These are phyloP conservation scores for Hypoxylon sp. DNA, from an alignment of 2,329 filamentous ascomycete genomes.

Conservation along the genomic window DNA sequence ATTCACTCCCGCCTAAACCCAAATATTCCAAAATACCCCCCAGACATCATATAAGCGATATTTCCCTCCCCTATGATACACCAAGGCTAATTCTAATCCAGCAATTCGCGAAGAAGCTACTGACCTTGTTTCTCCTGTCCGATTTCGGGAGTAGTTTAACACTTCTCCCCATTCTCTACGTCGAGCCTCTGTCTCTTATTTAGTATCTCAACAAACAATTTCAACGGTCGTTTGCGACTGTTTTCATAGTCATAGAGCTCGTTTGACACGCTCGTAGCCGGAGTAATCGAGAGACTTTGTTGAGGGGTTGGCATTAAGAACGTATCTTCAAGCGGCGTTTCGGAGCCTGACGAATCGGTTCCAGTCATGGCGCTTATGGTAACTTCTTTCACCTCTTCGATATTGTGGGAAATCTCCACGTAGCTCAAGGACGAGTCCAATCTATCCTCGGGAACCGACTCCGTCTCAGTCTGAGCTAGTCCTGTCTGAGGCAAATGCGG, in stretches of 20 bases:
- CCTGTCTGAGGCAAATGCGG: slow-evolving; percentile 31
- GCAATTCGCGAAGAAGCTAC: neutral
- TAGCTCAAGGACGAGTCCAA: neutral
- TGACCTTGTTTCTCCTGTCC: neutral
- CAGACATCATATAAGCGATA: no score
- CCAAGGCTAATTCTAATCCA: neutral
- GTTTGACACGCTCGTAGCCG: slow-evolving; percentile 45
- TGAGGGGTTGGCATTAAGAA: slow-evolving; percentile 17
- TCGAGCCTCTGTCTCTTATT: slow-evolving; percentile 34
- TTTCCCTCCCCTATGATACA: neutral
- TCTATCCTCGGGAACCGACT: no score
- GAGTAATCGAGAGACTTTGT: slow-evolving; percentile 33
- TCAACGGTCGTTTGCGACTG: slow-evolving; percentile 39
- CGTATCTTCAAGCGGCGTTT: slow-evolving; percentile 24
- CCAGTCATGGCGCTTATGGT: neutral
- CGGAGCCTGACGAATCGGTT: slow-evolving; percentile 12
- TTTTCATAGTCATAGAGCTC: slow-evolving; percentile 32
- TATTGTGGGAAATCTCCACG: neutral
- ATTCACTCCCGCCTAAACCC: neutral
- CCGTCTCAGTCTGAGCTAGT: neutral
- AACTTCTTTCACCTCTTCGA: neutral
- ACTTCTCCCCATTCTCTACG: neutral
- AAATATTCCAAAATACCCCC: neutral
- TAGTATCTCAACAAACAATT: slow-evolving; percentile 36
- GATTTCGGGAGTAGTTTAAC: neutral